A percentile compares a stretch with the other conserved stretches of the same genome.
phyloP scores from a whole-genome alignment of 2,329 filamentous ascomycete genomes.

The Ophiocordyceps polyrhachis-furcata region DNA sequence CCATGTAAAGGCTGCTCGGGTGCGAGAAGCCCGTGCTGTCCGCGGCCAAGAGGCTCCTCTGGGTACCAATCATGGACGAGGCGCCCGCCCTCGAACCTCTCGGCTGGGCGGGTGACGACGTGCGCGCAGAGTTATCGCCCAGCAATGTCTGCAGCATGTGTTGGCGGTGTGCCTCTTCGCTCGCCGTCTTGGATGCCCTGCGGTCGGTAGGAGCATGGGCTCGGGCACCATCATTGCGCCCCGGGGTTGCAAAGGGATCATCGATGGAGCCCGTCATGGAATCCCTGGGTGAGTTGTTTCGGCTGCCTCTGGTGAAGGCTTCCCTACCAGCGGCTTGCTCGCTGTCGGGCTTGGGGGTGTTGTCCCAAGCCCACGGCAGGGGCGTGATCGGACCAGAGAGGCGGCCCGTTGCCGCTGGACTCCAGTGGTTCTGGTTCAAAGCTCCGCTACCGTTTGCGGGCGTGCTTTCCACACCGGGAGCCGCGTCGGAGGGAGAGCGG shows the following conservation, averaged over 20 bases:
- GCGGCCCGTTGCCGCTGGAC: constrained; percentile 9
- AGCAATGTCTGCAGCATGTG: constrained; percentile 17
- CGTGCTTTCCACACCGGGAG: constrained; percentile 35
- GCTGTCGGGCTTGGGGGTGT: constrained; percentile 15
- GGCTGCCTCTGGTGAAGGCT: constrained; percentile 11
- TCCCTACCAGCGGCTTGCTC: constrained; percentile 8
- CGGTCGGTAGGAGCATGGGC: neutral
- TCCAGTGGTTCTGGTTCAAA: constrained; percentile 15
- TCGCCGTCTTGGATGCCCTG: constrained; percentile 1
- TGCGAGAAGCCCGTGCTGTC: constrained; percentile 23
- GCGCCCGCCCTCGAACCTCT: constrained; percentile 6
- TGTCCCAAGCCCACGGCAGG: constrained; percentile 34
- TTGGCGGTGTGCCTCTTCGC: constrained; percentile 9
- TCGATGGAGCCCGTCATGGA: constrained; percentile 7
- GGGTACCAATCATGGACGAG: constrained; percentile 6
- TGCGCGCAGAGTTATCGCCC: constrained; percentile 9
- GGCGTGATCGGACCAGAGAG: constrained; percentile 15
- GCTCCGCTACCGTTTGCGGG: constrained; percentile 33
- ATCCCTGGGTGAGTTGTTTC: constrained; percentile 7
- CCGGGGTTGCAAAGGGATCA: constrained; percentile 14
- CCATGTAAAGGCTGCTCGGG: constrained; percentile 29
- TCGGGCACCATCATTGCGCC: constrained; percentile 3
- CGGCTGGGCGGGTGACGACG: constrained; percentile 14
- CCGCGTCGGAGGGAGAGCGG: constrained; percentile 21
- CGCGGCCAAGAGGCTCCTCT: constrained; percentile 9